Evolutionary conservation across 2,329 filamentous ascomycete species (phyloP).

Genomic region (Trichoderma lentiforme): DNA sequence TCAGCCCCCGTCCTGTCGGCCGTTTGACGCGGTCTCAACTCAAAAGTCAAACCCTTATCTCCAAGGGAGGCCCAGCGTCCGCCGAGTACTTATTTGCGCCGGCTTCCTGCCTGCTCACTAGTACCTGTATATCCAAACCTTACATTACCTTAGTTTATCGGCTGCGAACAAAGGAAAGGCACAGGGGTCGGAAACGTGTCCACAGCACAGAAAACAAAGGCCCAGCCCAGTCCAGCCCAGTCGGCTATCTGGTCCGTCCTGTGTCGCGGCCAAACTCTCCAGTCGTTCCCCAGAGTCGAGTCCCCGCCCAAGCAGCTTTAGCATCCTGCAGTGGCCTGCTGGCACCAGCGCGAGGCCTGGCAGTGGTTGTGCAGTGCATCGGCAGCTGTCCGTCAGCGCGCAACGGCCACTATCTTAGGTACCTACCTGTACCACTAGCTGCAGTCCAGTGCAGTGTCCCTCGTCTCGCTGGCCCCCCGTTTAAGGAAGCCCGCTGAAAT

Average conservation of each 20-base stretch:
- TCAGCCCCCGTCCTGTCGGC: neutral
- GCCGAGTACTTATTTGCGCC: constrained; percentile 8
- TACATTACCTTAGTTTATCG: neutral
- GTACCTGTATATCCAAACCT: neutral
- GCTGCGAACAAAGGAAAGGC: neutral
- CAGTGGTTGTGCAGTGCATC: neutral
- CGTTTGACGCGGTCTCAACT: constrained; percentile 4
- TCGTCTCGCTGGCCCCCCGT: neutral
- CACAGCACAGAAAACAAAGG: neutral
- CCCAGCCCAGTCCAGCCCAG: neutral
- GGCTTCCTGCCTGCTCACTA: constrained; percentile 1
- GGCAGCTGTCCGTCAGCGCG: neutral
- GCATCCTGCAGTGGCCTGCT: constrained; percentile 2
- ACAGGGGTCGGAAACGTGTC: constrained; percentile 6
- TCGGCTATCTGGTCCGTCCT: neutral
- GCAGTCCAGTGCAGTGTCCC: neutral
- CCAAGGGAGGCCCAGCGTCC: constrained; percentile 4
- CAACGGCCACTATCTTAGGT: neutral
- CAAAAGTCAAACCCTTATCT: neutral
- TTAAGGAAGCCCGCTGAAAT: neutral
- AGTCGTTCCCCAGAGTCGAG: constrained; percentile 3
- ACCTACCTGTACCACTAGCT: neutral
- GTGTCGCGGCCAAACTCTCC: neutral
- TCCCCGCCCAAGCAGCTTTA: neutral
- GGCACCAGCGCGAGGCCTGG: constrained; percentile 13